Conservation (phyloP, 176 grass and related monocot species). For the Tuctoria greenei region DNA sequence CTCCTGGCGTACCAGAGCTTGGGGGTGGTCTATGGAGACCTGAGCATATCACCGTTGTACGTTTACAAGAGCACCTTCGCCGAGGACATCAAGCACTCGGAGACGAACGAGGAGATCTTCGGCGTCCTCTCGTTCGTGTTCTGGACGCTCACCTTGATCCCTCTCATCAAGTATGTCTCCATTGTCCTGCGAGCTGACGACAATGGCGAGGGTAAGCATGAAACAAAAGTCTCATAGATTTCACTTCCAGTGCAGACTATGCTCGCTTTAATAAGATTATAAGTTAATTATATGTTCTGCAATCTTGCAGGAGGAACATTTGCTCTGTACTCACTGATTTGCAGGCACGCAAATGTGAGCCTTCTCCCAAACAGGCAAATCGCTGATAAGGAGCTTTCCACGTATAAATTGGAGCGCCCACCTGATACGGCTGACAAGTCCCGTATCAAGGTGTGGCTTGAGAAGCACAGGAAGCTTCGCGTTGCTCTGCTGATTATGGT, state of each 20-base stretch:
- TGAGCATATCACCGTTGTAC: conserved; percentile 94
- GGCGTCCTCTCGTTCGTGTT: conserved; percentile 97
- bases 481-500: conserved; percentile 76
- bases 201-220: conserved; percentile 84
- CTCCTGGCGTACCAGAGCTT: conserved; percentile 95
- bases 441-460: conserved; percentile 71
- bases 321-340: conserved; percentile 90
- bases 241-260: background rate
- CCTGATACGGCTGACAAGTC: conserved; percentile 56
- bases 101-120: conserved; percentile 93
- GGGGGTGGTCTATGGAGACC: conserved; percentile 91
- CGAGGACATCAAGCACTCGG: conserved; percentile 92
- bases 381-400: conserved; percentile 92
- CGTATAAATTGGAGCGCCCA: conserved; percentile 77
- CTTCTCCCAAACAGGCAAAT: conserved; percentile 88
- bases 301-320: conserved; percentile 80
- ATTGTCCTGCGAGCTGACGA: conserved; percentile 90
- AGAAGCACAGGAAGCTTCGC: conserved; percentile 85
- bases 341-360: conserved; percentile 91
- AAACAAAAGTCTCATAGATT: background rate
- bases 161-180: conserved; percentile 93
- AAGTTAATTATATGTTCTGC: background rate
- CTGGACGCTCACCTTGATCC: conserved; percentile 96
- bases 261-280: background rate
- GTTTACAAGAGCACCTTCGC: conserved; percentile 97